Percentiles rank a stretch among this genome's conserved stretches.
These are phyloP conservation scores for Tephrocybe sp. DNA, from an alignment of 768 basidiomycete genomes.

Conservation along the genomic window DNA sequence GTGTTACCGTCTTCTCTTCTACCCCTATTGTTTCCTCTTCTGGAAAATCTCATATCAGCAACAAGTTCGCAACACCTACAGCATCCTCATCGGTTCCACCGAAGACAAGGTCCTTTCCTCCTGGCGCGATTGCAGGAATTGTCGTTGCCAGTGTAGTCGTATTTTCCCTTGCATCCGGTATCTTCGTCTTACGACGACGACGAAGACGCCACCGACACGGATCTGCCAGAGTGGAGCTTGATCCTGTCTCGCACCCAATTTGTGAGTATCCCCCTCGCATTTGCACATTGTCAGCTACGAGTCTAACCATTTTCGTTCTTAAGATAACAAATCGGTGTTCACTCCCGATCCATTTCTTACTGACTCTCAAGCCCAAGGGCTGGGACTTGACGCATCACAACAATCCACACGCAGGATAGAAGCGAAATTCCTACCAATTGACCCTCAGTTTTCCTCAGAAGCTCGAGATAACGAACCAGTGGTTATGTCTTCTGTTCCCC, in stretches of 20 bases:
- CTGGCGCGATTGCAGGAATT: conserved; percentile 14
- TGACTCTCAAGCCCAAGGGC: conserved; percentile 14
- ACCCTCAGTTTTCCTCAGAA: background rate
- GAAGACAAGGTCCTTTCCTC: background rate
- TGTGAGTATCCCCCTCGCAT: background rate
- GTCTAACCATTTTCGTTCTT: background rate
- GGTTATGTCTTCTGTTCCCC: conserved; percentile 3
- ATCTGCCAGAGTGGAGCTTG: conserved; percentile 1
- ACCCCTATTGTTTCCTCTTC: no score
- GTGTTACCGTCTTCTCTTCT: no score
- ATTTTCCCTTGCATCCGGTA: conserved; percentile 1
- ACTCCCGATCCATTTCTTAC: conserved; percentile 19
- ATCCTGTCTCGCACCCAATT: conserved; percentile 7
- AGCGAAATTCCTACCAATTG: conserved; percentile 14
- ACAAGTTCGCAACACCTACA: background rate
- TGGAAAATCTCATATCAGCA: background rate
- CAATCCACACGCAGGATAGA: conserved; percentile 18
- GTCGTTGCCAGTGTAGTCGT: conserved; percentile 6
- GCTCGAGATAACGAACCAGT: background rate
- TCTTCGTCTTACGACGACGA: conserved; percentile 7
- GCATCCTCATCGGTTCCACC: background rate
- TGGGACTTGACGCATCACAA: conserved; percentile 14
- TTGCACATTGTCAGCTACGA: background rate
- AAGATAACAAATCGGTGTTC: conserved; percentile 10
- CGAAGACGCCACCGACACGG: conserved; percentile 2